These are phyloP conservation scores for Sporothrix protearum DNA, from an alignment of 2,329 filamentous ascomycete species.

Conservation along the genomic window DNA sequence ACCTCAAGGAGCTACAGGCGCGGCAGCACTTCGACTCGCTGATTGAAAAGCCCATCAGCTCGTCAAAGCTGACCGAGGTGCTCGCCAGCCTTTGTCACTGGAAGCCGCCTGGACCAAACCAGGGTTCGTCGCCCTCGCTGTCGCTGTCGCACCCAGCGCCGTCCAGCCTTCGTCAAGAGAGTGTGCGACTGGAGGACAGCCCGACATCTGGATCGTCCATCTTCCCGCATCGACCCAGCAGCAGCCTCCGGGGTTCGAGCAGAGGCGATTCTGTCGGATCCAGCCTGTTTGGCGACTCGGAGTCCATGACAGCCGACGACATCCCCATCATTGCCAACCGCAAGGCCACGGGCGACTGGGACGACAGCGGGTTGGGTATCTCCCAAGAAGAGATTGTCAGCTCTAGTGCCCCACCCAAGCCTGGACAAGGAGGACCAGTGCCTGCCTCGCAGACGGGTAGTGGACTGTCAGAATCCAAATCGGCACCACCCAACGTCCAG, in stretches of 20 bases:
- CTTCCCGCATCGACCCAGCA: slow-evolving; percentile 66
- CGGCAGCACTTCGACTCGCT: slow-evolving; percentile 94
- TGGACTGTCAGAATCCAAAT: not conserved
- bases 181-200: slow-evolving; percentile 68
- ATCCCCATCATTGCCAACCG: slow-evolving; percentile 71
- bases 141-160: slow-evolving; percentile 57
- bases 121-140: slow-evolving; percentile 43
- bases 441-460: not conserved
- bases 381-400: slow-evolving; percentile 53
- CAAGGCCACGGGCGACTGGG: slow-evolving; percentile 73
- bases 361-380: slow-evolving; percentile 74
- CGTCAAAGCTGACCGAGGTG: slow-evolving; percentile 84
- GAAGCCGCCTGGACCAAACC: slow-evolving; percentile 66
- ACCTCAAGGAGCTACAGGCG: slow-evolving; percentile 93
- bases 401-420: not conserved
- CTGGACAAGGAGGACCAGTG: not conserved
- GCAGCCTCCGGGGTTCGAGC: slow-evolving; percentile 74
- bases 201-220: slow-evolving; percentile 74
- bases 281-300: slow-evolving; percentile 81
- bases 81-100: slow-evolving; percentile 86
- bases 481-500: not conserved
- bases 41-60: slow-evolving; percentile 94
- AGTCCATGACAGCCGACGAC: slow-evolving; percentile 74
- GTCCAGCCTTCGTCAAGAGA: slow-evolving; percentile 63
- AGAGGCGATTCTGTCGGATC: slow-evolving; percentile 86